Conservation (phyloP, 2,329 filamentous ascomycete species). For the Metarhizium humberi region DNA sequence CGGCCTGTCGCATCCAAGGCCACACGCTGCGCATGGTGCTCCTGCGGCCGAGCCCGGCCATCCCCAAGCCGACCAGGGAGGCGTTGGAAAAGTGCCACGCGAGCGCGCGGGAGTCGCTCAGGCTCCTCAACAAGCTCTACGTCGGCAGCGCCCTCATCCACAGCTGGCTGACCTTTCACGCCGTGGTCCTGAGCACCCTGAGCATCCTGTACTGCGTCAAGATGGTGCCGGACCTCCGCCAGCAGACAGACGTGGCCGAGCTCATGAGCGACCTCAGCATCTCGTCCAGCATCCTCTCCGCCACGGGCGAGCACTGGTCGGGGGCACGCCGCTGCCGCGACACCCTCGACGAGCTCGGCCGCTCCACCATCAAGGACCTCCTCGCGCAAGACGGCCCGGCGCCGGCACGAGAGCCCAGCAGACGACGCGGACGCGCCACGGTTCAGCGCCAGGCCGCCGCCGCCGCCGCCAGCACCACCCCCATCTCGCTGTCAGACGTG, state of each 20-base stretch:
- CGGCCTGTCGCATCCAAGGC: no score
- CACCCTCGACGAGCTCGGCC: constrained; percentile 30
- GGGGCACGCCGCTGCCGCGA: constrained; percentile 37
- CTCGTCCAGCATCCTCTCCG: constrained; percentile 37
- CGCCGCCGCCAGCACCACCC: background rate
- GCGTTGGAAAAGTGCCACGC: constrained; percentile 30
- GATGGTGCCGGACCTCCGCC: constrained; percentile 31
- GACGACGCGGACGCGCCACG: background rate
- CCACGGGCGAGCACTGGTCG: constrained; percentile 41
- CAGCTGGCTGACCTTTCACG: constrained; percentile 39
- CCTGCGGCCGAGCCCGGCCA: constrained; percentile 40
- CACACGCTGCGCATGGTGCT: constrained; percentile 39
- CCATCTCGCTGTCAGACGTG: background rate
- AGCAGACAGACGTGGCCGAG: constrained; percentile 7
- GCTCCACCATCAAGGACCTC: constrained; percentile 10
- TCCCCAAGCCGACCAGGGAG: constrained; percentile 34
- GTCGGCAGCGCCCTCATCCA: constrained; percentile 27
- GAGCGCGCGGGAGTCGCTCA: no score
- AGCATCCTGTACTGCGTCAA: constrained; percentile 43
- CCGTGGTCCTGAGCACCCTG: constrained; percentile 36
- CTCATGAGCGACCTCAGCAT: constrained; percentile 32
- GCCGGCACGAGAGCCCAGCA: background rate
- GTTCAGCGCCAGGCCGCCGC: no score
- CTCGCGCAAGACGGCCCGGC: background rate
- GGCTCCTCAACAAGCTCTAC: no score